These are phyloP conservation scores for Fusarium marasasianum DNA, from an alignment of 2,329 filamentous ascomycete genomes.

Conservation along the genomic window DNA sequence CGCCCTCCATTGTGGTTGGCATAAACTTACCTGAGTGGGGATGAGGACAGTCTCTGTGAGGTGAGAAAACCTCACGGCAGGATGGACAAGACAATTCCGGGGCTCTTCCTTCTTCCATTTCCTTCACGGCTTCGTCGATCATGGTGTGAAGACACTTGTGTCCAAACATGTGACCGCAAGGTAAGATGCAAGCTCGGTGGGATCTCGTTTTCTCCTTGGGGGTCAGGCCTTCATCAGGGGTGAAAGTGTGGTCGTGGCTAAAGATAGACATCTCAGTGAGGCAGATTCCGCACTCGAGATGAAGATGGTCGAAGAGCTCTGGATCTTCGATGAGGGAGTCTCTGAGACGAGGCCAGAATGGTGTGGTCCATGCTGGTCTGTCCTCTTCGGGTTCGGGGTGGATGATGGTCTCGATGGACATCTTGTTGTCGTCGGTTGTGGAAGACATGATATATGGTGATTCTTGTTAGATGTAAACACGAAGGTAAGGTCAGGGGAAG, in stretches of 20 bases:
- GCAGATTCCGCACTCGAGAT: conserved; percentile 23
- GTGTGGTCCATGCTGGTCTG: too few relatives aligned
- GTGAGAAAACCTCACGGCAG: conserved; percentile 1
- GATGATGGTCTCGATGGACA: conserved; percentile 3
- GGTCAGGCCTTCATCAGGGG: neutral
- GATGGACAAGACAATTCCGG: neutral
- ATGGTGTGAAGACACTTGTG: neutral
- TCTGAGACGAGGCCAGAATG: conserved; percentile 24
- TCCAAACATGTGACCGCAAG: conserved; percentile 37
- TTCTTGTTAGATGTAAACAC: neutral
- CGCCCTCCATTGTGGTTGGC: neutral
- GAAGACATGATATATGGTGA: neutral
- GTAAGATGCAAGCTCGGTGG: conserved; percentile 16
- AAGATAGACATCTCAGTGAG: conserved; percentile 21
- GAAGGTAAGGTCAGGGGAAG: neutral
- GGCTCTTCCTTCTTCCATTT: neutral
- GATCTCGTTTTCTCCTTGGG: neutral
- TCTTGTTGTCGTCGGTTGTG: neutral
- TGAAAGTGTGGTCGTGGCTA: neutral
- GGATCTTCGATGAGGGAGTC: conserved; percentile 5
- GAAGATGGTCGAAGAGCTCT: neutral
- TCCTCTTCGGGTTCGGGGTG: neutral
- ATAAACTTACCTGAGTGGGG: conserved; percentile 5
- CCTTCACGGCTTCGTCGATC: neutral
- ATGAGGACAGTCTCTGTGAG: neutral